phyloP scores from a whole-genome alignment of 345 rosid genomes.

The Eucalyptus guilfoylei region DNA sequence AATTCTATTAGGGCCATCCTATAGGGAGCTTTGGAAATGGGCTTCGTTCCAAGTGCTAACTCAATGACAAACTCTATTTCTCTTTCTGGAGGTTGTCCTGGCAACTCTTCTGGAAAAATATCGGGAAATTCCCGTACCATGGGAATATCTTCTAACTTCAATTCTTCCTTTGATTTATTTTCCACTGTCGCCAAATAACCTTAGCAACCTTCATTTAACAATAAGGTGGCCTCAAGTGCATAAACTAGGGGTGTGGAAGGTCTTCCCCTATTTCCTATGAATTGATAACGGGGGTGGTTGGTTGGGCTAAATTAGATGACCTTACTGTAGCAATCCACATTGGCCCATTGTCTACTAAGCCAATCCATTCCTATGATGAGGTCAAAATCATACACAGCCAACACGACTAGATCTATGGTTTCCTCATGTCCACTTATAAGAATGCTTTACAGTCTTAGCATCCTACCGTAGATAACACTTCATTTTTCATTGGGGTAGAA shows the following conservation, averaged over 20 bases:
- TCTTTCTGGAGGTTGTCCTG: not conserved
- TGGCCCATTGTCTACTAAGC: not conserved
- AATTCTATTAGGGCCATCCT: not conserved
- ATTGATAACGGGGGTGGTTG: not conserved
- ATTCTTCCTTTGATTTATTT: not conserved
- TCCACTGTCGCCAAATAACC: not conserved
- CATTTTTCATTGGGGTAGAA: not conserved
- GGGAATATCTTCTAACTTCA: not conserved
- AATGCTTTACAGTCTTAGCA: not conserved
- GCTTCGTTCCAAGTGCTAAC: not conserved
- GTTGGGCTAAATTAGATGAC: not conserved
- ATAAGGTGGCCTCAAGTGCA: not conserved
- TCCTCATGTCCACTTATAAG: not conserved
- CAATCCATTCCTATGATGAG: not conserved
- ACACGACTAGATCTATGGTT: not conserved
- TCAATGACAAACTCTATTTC: not conserved
- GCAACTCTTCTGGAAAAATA: not conserved
- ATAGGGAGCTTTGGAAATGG: not conserved
- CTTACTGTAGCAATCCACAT: not conserved
- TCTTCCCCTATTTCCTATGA: not conserved
- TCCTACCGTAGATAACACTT: not conserved
- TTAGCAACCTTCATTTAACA: not conserved
- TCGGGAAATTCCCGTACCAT: not conserved
- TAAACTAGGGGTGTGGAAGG: not conserved
- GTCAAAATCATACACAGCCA: not conserved